These are phyloP conservation scores for Rhododendron molle DNA, from an alignment of 148 eudicot genomes.

Conservation along the genomic window DNA sequence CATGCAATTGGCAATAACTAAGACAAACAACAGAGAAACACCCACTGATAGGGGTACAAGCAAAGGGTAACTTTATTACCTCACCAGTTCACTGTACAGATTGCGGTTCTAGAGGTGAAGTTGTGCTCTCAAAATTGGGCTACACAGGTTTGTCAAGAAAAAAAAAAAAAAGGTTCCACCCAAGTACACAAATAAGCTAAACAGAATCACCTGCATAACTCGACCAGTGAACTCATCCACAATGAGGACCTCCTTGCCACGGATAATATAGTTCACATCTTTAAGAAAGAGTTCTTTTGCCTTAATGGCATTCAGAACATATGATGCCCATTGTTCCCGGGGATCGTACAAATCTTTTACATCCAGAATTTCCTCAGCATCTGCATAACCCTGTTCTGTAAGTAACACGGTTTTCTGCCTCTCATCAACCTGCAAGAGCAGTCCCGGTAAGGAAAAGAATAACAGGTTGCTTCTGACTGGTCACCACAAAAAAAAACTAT, in stretches of 20 bases:
- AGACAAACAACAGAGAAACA: not conserved
- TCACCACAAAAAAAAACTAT: not conserved
- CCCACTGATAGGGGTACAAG: not conserved
- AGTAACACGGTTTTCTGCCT: slow-evolving; percentile 87
- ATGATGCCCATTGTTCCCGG: slow-evolving; percentile 97
- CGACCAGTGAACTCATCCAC: slow-evolving; percentile 99
- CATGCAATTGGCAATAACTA: not conserved
- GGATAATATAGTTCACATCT: slow-evolving; percentile 91
- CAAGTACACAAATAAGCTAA: slow-evolving; percentile 7
- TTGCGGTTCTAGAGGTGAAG: slow-evolving; percentile 1
- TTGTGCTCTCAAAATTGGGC: not conserved
- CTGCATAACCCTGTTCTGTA: slow-evolving; percentile 98
- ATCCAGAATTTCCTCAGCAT: slow-evolving; percentile 94
- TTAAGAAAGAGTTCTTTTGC: slow-evolving; percentile 91
- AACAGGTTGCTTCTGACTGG: not conserved
- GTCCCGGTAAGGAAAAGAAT: slow-evolving; percentile 13
- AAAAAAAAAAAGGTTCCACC: not conserved
- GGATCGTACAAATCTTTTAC: slow-evolving; percentile 97
- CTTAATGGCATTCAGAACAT: slow-evolving; percentile 85
- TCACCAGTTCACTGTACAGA: not conserved
- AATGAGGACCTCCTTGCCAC: slow-evolving; percentile 94
- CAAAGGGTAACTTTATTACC: not conserved
- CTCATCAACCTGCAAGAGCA: slow-evolving; percentile 86
- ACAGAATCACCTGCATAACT: slow-evolving; percentile 84
- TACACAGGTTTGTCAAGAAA: not conserved